A percentile compares a stretch with the other conserved stretches of the same genome.
These are phyloP conservation scores for Astathelohania contejeani DNA, from an alignment of 371 early-diverging fungal species.

Conservation along the genomic window DNA sequence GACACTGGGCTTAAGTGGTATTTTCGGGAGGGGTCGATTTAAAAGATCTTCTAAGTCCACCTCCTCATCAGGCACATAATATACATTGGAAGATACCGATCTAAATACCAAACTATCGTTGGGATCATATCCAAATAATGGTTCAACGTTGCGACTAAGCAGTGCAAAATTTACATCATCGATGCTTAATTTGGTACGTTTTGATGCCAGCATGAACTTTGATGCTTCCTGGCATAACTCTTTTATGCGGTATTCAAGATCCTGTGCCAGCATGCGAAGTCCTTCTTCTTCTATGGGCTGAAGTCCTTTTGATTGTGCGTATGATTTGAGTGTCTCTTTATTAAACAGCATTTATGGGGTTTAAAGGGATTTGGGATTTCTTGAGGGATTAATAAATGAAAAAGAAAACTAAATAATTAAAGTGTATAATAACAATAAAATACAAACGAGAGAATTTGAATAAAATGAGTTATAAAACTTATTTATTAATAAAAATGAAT, in stretches of 20 bases:
- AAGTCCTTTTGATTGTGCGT: constrained; percentile 73
- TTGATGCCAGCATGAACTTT: constrained; percentile 90
- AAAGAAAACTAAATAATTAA: no score
- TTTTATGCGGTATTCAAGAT: constrained; percentile 83
- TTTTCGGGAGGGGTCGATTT: constrained; percentile 71
- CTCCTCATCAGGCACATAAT: constrained; percentile 85
- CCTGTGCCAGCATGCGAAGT: constrained; percentile 68
- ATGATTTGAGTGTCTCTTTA: constrained; percentile 51
- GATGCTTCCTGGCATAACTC: constrained; percentile 85
- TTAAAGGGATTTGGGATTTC: no score
- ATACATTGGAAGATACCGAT: constrained; percentile 55
- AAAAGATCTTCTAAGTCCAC: constrained; percentile 77
- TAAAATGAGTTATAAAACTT: no score
- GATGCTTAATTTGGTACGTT: constrained; percentile 65
- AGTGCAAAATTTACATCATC: constrained; percentile 87
- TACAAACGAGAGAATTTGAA: no score
- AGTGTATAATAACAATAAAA: no score
- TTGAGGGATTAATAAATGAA: no score
- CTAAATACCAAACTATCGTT: constrained; percentile 60
- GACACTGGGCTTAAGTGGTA: constrained; percentile 56
- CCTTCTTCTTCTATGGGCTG: constrained; percentile 72
- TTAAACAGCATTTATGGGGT: constrained; percentile 54
- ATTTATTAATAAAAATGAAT: no score
- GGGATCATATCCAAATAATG: constrained; percentile 76
- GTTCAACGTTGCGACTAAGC: constrained; percentile 82